Evolutionary conservation across 768 basidiomycete genomes (phyloP).

Genomic region (Butyriboletus loyo): DNA sequence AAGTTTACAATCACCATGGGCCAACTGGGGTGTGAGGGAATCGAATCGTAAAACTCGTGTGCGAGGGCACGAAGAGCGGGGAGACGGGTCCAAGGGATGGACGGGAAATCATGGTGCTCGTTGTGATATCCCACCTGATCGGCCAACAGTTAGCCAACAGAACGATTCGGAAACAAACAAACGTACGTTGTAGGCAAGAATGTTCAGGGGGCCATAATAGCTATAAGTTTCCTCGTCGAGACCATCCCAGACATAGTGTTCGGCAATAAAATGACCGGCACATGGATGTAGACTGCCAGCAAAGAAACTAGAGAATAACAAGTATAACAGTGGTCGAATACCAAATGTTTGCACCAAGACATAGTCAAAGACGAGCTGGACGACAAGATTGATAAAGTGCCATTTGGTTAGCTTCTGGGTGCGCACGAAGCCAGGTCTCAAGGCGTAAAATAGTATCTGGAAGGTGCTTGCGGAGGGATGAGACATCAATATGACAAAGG

Average conservation of each 20-base stretch:
- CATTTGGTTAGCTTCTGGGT: slow-evolving; percentile 76
- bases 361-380: slow-evolving; percentile 71
- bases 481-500: not conserved
- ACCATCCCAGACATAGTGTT: slow-evolving; percentile 94
- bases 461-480: slow-evolving; percentile 65
- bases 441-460: slow-evolving; percentile 96
- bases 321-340: slow-evolving; percentile 62
- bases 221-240: slow-evolving; percentile 94
- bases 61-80: slow-evolving; percentile 80
- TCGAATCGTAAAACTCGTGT: slow-evolving; percentile 85
- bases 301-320: slow-evolving; percentile 89
- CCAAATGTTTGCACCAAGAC: slow-evolving; percentile 53
- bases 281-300: slow-evolving; percentile 95
- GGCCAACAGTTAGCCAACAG: not conserved
- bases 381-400: slow-evolving; percentile 77
- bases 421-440: slow-evolving; percentile 91
- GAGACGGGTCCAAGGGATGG: slow-evolving; percentile 91
- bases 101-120: slow-evolving; percentile 99
- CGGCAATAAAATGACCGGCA: slow-evolving; percentile 97
- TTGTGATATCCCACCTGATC: slow-evolving; percentile 94
- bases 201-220: slow-evolving; percentile 91
- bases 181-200: slow-evolving; percentile 89
- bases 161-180: not conserved
- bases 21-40: slow-evolving; percentile 91
- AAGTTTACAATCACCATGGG: slow-evolving; percentile 93